These are phyloP conservation scores for Raffaelea albimanens DNA, from an alignment of 2,329 filamentous ascomycete genomes.

Conservation along the genomic window DNA sequence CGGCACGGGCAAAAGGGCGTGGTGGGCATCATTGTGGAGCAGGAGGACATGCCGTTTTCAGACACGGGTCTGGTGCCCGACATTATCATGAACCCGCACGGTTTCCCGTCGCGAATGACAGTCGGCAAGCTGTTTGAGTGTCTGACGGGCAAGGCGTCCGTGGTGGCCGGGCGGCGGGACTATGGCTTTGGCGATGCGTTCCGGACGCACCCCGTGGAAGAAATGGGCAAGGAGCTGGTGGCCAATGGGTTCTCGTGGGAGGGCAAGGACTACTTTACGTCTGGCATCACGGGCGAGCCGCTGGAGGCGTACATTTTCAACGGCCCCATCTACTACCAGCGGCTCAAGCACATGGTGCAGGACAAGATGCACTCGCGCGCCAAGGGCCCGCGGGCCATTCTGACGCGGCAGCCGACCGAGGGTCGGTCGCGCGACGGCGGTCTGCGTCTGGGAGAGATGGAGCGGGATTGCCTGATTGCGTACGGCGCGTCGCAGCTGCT, in stretches of 20 bases:
- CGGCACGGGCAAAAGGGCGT: constrained; percentile 98
- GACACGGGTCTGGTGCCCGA: constrained; percentile 88
- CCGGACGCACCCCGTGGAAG: constrained; percentile 75
- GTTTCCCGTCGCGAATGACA: constrained; percentile 99
- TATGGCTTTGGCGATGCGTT: constrained; percentile 77
- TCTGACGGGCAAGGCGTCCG: constrained; percentile 85
- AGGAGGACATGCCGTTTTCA: constrained; percentile 94
- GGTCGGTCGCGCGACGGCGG: constrained; percentile 89
- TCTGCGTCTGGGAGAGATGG: constrained; percentile 93
- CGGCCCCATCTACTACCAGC: constrained; percentile 98
- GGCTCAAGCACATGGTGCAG: constrained; percentile 99
- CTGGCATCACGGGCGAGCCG: constrained; percentile 87
- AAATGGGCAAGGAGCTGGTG: constrained; percentile 79
- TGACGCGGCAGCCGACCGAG: constrained; percentile 93
- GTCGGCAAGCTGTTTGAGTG: constrained; percentile 97
- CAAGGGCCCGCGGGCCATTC: constrained; percentile 78
- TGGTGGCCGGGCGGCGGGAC: constrained; percentile 74
- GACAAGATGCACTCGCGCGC: constrained; percentile 98
- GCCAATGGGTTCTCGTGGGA: constrained; percentile 90
- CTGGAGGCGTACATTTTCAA: constrained; percentile 97
- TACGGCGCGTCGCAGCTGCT: constrained; percentile 91
- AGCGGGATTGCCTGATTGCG: constrained; percentile 93
- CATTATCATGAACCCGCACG: constrained; percentile 99
- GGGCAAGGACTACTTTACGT: constrained; percentile 94
- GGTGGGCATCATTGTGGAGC: constrained; percentile 90